Evolutionary conservation across 257 asterid genomes (phyloP).

Genomic region (Ligustrum vulgare): DNA sequence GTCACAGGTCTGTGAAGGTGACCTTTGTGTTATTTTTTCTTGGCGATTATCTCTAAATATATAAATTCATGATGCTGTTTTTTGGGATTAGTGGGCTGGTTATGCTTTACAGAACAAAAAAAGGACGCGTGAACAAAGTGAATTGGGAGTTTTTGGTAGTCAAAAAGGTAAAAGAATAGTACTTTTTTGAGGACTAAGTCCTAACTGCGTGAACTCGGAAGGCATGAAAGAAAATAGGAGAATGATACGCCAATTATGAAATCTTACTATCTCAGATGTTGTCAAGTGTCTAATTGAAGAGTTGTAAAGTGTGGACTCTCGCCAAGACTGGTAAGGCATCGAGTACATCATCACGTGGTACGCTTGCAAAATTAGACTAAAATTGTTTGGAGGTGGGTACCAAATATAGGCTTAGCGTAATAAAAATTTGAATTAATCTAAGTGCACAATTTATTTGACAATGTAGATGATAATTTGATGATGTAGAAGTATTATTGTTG

Average conservation of each 20-base stretch:
- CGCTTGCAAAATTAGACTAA: background rate
- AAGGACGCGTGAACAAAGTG: constrained; percentile 11
- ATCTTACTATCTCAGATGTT: no score
- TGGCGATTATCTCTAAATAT: background rate
- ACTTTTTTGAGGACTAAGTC: background rate
- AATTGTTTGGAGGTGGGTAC: background rate
- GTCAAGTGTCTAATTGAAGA: background rate
- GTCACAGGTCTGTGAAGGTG: constrained; percentile 39
- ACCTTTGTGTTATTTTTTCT: constrained; percentile 11
- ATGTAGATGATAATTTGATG: no score
- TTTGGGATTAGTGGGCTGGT: constrained; percentile 31
- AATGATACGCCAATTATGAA: no score
- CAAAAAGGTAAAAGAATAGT: constrained; percentile 19
- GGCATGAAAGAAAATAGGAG: constrained; percentile 10
- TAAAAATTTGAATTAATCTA: no score
- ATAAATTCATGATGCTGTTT: constrained; percentile 21
- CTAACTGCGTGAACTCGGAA: constrained; percentile 11
- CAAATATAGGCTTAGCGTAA: no score
- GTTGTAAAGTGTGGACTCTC: no score
- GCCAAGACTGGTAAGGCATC: background rate
- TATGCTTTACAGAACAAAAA: constrained; percentile 37
- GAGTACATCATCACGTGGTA: background rate
- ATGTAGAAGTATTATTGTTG: no score
- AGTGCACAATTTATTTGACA: no score
- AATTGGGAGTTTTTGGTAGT: constrained; percentile 19